Evolutionary conservation across 1,284 basidiomycete genomes (phyloP).

Genomic region (Megacollybia platyphylla): DNA sequence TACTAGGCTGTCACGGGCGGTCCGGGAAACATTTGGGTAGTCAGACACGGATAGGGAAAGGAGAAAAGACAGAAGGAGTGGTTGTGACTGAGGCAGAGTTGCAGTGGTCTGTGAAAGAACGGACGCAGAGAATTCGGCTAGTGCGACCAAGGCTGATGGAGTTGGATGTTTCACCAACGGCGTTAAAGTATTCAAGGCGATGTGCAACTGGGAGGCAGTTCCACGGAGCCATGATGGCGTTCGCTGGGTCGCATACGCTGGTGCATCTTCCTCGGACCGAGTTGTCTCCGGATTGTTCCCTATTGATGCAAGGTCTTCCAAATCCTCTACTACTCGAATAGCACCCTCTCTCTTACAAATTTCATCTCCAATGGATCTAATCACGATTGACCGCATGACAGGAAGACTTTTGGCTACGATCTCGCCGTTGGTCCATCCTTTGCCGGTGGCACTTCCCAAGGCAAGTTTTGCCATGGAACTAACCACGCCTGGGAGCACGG

Average conservation of each 20-base stretch:
- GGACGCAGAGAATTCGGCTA: constrained; percentile 41
- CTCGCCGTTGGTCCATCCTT: constrained; percentile 54
- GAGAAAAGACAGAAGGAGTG: constrained; percentile 57
- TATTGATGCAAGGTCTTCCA: constrained; percentile 45
- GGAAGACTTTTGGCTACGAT: constrained; percentile 46
- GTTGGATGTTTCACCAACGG: constrained; percentile 56
- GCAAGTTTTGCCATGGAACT: constrained; percentile 64
- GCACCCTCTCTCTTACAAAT: constrained; percentile 52
- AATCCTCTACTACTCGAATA: constrained; percentile 34
- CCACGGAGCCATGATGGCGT: constrained; percentile 48
- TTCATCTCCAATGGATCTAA: constrained; percentile 49
- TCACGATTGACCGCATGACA: constrained; percentile 42
- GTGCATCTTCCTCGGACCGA: constrained; percentile 7
- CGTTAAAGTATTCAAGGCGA: constrained; percentile 48
- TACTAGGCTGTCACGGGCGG: constrained; percentile 34
- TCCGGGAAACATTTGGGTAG: constrained; percentile 37
- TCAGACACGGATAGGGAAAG: constrained; percentile 47
- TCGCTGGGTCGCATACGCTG: constrained; percentile 31
- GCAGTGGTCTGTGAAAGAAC: constrained; percentile 40
- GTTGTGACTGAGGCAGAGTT: constrained; percentile 52
- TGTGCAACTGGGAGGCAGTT: constrained; percentile 59
- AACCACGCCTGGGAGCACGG: constrained; percentile 72
- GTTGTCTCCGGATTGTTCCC: constrained; percentile 9
- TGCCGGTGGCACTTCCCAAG: constrained; percentile 35
- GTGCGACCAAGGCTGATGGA: constrained; percentile 41